Base-by-base conservation (phyloP, 345 rosid genomes). In the Abelmoschus esculentus region DNA sequence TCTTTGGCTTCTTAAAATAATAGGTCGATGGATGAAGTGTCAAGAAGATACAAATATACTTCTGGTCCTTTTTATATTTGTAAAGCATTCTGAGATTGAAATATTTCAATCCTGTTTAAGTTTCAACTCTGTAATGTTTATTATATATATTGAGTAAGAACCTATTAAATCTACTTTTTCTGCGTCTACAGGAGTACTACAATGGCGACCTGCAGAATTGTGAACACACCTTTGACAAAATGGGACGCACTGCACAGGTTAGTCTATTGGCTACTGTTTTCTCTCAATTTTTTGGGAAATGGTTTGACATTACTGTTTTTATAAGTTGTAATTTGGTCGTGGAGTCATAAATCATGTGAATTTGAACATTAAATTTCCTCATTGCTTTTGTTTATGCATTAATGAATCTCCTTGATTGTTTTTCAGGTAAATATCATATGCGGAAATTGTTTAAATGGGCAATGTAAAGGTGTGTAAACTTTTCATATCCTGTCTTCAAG, bases 171-270 rank as follows among this genome's bases (percentile, higher is more conserved):
- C 19, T 64, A 3, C 12, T 66, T 26, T 78, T 17, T 67, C 26
- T 72, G 53, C 76, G 53, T 69, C 6, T 75, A 28, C 78, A 93
- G 99, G 83, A 84, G 57, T 93, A 77, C 82, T 91, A 89, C 80
- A 80, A 78, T 61, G 97, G 98, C 3, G 99, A 93, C 78, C 75
- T 93, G 66, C 32, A 67, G 46, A 83, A 86, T 49, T 93, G 98
- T 76, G 98, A 93, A 81, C 34, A 8, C 17, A 93, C 80, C 80
- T 86, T 86, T 72, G 99, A 95, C 79, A 86, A 91, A 83, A 81
- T 82, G 91, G 97, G 97, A 73, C 87, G 96, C 36, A 91, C 99
- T 49, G 81, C 99, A 54, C 89, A 89, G 96, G 99, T 91, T 64
- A 53, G 74, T 74, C 59, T 58, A 65, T 52, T 80, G n/a, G 54